Base-by-base conservation (phyloP, 768 basidiomycete species). In the Kwoniella bestiolae region DNA sequence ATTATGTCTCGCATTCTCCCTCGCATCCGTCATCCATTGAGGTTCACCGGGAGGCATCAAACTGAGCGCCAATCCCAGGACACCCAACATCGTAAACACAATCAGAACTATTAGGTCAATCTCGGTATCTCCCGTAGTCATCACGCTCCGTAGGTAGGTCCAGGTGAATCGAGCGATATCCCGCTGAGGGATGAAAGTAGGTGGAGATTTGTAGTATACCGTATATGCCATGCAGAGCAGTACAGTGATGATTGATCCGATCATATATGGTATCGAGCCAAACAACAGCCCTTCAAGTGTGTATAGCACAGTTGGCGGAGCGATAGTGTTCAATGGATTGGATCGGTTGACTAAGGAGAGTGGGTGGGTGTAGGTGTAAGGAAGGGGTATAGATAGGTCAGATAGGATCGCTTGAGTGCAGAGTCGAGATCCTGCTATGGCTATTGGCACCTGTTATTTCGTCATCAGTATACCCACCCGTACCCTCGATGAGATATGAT, bases 361-460 rank as follows among this genome's bases (percentile, higher is more conserved):
- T 0, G 8, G 38, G 7, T 58, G 6, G 2, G 23, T 63, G 41
- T 73, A 74, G 2, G 76, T 63, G 12, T 44, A 31, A 4, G 80
- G 80, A 3, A 75, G 53, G 3, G 71, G 68, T 8, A 77, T 63
- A 11, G 35, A 41, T 5, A 77, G 66, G 64, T 82, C 81, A 6
- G 73, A 50, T 11, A 82, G 65, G 62, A 83, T 79, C 8, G 81
- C 77, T 52, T 81, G 76, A 2, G 81, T 65, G 34, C 79, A 81
- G 23, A 83, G 62, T 53, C 78, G 75, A 14, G 82, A 81, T 1
- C 83, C 83, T 47, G 82, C 82, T 21, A 83, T 79, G 23, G 81
- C 80, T 44, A 83, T 82, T 16, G 82, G 82, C 0, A 82, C 81
- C 68, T 68, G 45, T n/a, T n/a, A n/a, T n/a, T n/a, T n/a, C 4